Conservation (phyloP, 2,329 filamentous ascomycete species). For the Pseudocercospora ulei region DNA sequence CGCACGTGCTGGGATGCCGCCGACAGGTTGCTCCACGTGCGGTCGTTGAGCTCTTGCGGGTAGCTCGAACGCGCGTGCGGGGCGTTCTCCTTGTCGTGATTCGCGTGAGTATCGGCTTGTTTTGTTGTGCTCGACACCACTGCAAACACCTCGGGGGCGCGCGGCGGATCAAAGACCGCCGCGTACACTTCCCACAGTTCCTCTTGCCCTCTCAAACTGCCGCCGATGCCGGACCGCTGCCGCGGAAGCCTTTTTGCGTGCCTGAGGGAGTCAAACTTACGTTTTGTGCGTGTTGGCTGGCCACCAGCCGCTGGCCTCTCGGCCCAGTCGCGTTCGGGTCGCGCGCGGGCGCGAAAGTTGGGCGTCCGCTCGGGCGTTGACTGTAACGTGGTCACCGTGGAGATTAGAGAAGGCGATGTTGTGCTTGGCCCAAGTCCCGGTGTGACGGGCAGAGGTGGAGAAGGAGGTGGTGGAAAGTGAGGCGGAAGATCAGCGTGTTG, state of each 20-base stretch:
- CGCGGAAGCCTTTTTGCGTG: conserved; percentile 30
- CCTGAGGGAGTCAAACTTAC: conserved; percentile 28
- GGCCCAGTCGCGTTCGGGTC: conserved; percentile 10
- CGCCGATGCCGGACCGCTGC: conserved; percentile 12
- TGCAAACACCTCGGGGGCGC: background rate
- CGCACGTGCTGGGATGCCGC: background rate
- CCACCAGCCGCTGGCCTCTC: conserved; percentile 8
- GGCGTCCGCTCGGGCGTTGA: conserved; percentile 25
- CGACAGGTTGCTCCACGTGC: background rate
- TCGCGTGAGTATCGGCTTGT: background rate
- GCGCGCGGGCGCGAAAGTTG: conserved; percentile 9
- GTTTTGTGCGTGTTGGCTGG: conserved; percentile 25
- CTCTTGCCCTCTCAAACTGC: conserved; percentile 10
- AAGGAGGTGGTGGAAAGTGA: conserved; percentile 8
- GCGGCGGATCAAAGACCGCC: conserved; percentile 23
- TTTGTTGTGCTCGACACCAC: background rate
- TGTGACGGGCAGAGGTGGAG: conserved; percentile 16
- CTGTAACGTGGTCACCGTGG: conserved; percentile 24
- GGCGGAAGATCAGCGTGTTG: conserved; percentile 12
- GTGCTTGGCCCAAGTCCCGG: conserved; percentile 21
- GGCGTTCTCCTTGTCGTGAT: background rate
- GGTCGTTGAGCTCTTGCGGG: background rate
- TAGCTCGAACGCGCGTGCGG: background rate
- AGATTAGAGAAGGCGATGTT: conserved; percentile 24
- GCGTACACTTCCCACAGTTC: conserved; percentile 31